Evolutionary conservation across 352 stramenopile genomes (phyloP).

Genomic region (Globisporangium alternatum): DNA sequence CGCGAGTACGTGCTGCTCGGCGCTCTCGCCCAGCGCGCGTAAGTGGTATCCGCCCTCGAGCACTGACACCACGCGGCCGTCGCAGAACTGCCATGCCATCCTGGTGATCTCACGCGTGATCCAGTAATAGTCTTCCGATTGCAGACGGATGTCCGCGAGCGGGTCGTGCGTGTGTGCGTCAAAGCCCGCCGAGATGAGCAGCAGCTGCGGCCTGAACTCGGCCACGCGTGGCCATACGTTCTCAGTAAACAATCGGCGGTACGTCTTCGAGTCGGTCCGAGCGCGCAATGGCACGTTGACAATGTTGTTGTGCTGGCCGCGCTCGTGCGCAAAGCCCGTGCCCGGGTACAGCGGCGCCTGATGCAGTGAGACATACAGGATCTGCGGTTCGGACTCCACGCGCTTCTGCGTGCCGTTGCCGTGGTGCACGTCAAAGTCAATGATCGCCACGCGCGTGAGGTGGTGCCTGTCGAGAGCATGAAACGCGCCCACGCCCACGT

Average conservation of each 20-base stretch:
- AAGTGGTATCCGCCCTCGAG: slow-evolving; percentile 60
- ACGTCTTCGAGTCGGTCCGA: slow-evolving; percentile 57
- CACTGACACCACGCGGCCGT: slow-evolving; percentile 50
- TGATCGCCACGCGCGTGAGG: slow-evolving; percentile 52
- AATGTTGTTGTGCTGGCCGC: slow-evolving; percentile 74
- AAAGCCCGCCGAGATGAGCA: slow-evolving; percentile 95
- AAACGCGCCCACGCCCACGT: slow-evolving; percentile 70
- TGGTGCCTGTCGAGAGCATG: slow-evolving; percentile 29
- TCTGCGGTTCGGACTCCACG: slow-evolving; percentile 31
- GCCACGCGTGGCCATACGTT: slow-evolving; percentile 53
- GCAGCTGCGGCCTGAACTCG: slow-evolving; percentile 89
- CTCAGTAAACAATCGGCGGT: slow-evolving; percentile 50
- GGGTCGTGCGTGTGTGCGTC: slow-evolving; percentile 93
- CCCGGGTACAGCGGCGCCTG: slow-evolving; percentile 67
- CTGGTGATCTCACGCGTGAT: slow-evolving; percentile 26
- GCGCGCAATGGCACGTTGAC: slow-evolving; percentile 31
- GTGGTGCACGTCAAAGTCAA: slow-evolving; percentile 92
- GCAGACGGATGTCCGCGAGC: slow-evolving; percentile 67
- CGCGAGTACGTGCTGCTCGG: slow-evolving; percentile 44
- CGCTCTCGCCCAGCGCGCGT: slow-evolving; percentile 40
- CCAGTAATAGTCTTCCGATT: slow-evolving; percentile 31
- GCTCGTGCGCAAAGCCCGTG: slow-evolving; percentile 38
- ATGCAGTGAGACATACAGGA: slow-evolving; percentile 42
- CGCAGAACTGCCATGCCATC: slow-evolving; percentile 40
- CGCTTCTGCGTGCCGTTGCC: slow-evolving; percentile 83